Evolutionary conservation across 1,284 basidiomycete species (phyloP).

Genomic region (Kalmanozyma brasiliensis): DNA sequence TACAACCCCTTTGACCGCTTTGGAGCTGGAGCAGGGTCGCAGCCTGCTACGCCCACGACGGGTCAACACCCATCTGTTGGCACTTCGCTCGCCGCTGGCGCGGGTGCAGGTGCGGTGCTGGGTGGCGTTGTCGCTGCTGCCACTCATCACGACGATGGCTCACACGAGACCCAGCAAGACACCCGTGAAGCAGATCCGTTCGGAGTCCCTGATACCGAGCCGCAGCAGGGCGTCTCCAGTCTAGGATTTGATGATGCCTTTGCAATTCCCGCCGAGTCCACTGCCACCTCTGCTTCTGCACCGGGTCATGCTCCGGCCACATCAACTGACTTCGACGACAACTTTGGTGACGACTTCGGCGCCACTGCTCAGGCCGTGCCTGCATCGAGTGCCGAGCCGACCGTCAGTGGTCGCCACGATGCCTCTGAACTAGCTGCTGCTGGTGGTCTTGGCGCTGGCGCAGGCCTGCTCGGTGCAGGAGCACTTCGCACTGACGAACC

Average conservation of each 20-base stretch:
- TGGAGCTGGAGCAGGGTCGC: constrained; percentile 17
- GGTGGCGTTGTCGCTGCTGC: constrained; percentile 65
- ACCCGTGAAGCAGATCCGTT: constrained; percentile 48
- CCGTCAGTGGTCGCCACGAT: constrained; percentile 64
- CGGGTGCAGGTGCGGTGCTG: constrained; percentile 58
- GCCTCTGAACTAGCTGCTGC: constrained; percentile 16
- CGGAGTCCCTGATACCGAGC: constrained; percentile 35
- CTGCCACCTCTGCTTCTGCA: constrained; percentile 57
- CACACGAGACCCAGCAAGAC: constrained; percentile 5
- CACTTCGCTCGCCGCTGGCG: constrained; percentile 57
- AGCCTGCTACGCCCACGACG: constrained; percentile 19
- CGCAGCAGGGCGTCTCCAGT: constrained; percentile 10
- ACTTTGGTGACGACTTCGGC: constrained; percentile 66
- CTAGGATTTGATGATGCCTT: constrained; percentile 74
- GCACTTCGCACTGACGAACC: constrained; percentile 15
- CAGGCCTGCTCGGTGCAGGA: constrained; percentile 10
- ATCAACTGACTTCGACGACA: constrained; percentile 52
- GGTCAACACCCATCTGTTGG: constrained; percentile 34
- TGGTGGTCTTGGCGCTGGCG: constrained; percentile 19
- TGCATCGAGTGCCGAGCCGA: constrained; percentile 23
- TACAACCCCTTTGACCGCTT: constrained; percentile 94
- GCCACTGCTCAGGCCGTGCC: constrained; percentile 22
- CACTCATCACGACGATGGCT: constrained; percentile 16
- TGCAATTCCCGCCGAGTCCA: constrained; percentile 68
- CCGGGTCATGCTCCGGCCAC: constrained; percentile 8